Conservation (phyloP, 1,284 basidiomycete species). For the Anthracocystis panici-leucophaei region DNA sequence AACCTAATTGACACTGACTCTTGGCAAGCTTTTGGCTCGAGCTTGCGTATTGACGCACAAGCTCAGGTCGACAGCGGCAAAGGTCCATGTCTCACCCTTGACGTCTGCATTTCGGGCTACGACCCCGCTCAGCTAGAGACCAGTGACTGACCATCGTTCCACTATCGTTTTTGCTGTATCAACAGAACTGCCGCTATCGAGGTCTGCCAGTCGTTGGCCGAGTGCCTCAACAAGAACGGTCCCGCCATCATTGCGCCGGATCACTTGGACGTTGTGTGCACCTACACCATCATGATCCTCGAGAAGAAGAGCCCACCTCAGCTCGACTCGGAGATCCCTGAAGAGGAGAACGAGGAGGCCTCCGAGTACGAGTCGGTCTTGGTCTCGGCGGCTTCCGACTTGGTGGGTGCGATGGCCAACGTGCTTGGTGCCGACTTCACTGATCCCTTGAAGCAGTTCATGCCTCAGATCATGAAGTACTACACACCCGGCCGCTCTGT, state of each 20-base stretch:
- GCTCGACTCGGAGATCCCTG: constrained; percentile 89
- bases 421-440: constrained; percentile 87
- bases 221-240: constrained; percentile 90
- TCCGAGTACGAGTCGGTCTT: constrained; percentile 97
- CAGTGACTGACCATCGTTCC: constrained; percentile 27
- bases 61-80: constrained; percentile 2
- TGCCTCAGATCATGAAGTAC: constrained; percentile 90
- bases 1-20: constrained; percentile 54
- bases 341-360: constrained; percentile 79
- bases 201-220: constrained; percentile 86
- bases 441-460: constrained; percentile 85
- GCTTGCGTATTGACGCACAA: constrained; percentile 1
- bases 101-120: neutral
- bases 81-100: constrained; percentile 18
- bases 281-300: constrained; percentile 74
- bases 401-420: constrained; percentile 89
- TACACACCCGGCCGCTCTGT: constrained; percentile 86
- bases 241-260: constrained; percentile 76
- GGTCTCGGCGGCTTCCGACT: constrained; percentile 92
- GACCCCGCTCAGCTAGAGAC: neutral
- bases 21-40: constrained; percentile 14
- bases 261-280: constrained; percentile 75
- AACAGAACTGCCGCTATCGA: constrained; percentile 85
- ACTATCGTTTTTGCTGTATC: constrained; percentile 4
- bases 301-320: constrained; percentile 81